Base-by-base conservation (phyloP, 306 rosid species). In the Pachyrhizus erosus region DNA sequence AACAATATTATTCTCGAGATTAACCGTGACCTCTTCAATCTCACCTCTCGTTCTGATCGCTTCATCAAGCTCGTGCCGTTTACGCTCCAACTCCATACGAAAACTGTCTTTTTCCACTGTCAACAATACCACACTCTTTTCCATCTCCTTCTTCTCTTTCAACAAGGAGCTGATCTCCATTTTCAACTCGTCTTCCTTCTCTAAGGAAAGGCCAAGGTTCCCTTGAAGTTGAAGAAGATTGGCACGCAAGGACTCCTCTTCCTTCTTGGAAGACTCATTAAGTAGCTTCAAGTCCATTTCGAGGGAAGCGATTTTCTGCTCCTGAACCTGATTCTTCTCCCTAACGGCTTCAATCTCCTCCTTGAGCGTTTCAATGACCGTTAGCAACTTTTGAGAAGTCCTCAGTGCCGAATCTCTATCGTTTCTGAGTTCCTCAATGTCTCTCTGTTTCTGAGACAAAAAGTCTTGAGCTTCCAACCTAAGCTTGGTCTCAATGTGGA, bases 91-190 rank as follows among this genome's bases (percentile, higher is more conserved):
- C 31, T 88, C 94, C 78, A 31, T 57, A 70, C 60, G 42, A 34
- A 55, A 33, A 27, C 58, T 48, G 21, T 77, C 82, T 33, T 40
- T 75, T 5, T 76, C 42, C 61, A 69, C 88, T 8, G 72, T 80
- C 21, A 96, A 84, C 45, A n/a, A 40, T 82, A 79, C 79, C n/a
- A 89, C 43, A 4, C 18, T 73, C 40, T 76, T 65, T 49, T 89
- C 89, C 77, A 89, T 89, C 71, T 86, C 87, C 66, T 82, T 75
- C 76, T 87, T 86, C 83, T 86, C 89, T 12, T 31, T 70, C 72
- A 43, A 39, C 75, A 92, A 71, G 0, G 20, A 65, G 8, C 75
- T 12, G 5, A 87, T 40, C 87, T 89, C 87, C 83, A 49, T 24
- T 40, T 1, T 70, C 91, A 85, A 80, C 49, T 61, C 85, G 69